Conservation (phyloP, 1,284 basidiomycete genomes). For the Irpex sp. region DNA sequence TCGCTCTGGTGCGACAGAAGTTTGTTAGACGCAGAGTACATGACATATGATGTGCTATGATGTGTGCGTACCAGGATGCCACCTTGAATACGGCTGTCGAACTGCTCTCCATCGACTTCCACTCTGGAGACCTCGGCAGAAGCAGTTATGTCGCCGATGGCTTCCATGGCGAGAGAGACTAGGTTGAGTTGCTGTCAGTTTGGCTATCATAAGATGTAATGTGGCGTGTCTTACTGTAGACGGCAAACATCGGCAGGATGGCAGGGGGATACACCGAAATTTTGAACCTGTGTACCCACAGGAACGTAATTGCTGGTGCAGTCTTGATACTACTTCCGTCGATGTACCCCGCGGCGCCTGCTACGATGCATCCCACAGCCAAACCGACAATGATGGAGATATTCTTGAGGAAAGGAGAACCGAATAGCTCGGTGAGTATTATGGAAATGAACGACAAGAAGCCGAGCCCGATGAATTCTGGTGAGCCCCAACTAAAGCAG, state of each 20-base stretch:
- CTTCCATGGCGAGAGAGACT: conserved; percentile 79
- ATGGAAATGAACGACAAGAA: conserved; percentile 81
- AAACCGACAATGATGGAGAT: conserved; percentile 74
- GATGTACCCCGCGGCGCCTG: conserved; percentile 74
- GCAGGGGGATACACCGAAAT: conserved; percentile 78
- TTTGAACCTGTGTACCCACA: conserved; percentile 82
- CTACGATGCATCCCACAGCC: conserved; percentile 74
- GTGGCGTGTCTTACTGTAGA: conserved; percentile 52
- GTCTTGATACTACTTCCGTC: conserved; percentile 57
- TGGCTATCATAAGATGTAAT: neutral
- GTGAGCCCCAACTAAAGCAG: conserved; percentile 63
- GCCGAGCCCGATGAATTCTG: conserved; percentile 82
- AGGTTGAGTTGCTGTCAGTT: neutral
- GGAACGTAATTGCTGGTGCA: conserved; percentile 76
- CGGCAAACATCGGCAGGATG: conserved; percentile 80
- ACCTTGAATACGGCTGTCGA: conserved; percentile 82
- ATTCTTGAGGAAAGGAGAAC: conserved; percentile 81
- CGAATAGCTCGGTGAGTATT: conserved; percentile 74
- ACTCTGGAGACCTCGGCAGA: conserved; percentile 79
- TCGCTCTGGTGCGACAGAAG: conserved; percentile 49
- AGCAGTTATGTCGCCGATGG: conserved; percentile 85
- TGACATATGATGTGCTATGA: neutral
- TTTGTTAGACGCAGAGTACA: neutral
- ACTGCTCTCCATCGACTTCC: conserved; percentile 63
- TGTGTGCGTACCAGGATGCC: conserved; percentile 62